Evolutionary conservation across 2,329 filamentous ascomycete genomes (phyloP).

Genomic region (Exophiala bonariae): DNA sequence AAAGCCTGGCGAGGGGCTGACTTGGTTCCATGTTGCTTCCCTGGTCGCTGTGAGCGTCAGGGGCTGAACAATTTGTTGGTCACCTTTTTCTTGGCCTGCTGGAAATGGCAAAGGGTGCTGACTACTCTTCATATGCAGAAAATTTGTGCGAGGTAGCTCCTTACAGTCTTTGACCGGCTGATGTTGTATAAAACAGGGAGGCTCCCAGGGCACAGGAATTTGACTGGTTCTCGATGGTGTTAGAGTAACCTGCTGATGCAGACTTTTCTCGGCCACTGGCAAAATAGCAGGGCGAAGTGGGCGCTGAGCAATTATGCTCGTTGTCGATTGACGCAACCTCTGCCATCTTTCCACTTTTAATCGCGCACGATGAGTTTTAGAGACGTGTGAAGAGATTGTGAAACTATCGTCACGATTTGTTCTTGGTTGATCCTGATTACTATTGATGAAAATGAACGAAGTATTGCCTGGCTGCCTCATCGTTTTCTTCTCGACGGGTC

Average conservation of each 20-base stretch:
- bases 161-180: too few species aligned
- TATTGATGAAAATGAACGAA: slow-evolving; percentile 15
- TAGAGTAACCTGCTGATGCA: too few species aligned
- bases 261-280: background rate
- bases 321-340: slow-evolving; percentile 3
- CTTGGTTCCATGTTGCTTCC: background rate
- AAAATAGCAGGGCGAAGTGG: slow-evolving; percentile 2
- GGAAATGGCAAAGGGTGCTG: slow-evolving; percentile 7
- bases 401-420: slow-evolving; percentile 12
- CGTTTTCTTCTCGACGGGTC: slow-evolving; percentile 6
- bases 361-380: slow-evolving; percentile 14
- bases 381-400: slow-evolving; percentile 18
- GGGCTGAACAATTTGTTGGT: slow-evolving; percentile 5
- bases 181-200: too few species aligned
- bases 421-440: slow-evolving; percentile 3
- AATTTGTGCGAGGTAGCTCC: background rate
- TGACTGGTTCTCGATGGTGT: too few species aligned
- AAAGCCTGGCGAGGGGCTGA: background rate
- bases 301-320: slow-evolving; percentile 10
- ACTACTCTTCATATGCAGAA: background rate
- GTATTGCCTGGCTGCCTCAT: background rate
- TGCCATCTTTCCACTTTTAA: slow-evolving; percentile 11
- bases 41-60: too few species aligned
- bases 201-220: too few species aligned
- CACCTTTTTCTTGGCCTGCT: slow-evolving; percentile 14